These are phyloP conservation scores for Paramyrothecium roridum DNA, from an alignment of 2,329 filamentous ascomycete genomes.

Conservation along the genomic window DNA sequence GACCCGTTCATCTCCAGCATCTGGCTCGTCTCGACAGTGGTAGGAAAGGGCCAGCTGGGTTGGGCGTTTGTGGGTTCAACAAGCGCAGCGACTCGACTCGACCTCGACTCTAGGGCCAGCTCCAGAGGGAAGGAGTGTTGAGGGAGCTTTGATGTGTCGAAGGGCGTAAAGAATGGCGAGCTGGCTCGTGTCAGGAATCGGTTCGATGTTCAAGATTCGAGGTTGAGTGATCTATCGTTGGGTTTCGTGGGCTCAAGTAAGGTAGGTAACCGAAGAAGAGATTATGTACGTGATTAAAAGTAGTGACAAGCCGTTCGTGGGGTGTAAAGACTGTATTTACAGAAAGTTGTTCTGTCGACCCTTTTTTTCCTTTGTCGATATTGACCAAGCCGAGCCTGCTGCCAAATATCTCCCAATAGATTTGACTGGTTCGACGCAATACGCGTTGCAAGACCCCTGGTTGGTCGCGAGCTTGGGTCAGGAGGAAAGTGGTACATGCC, in stretches of 20 bases:
- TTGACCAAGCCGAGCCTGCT: not conserved
- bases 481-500: too few relatives aligned
- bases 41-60: not conserved
- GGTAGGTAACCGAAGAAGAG: not conserved
- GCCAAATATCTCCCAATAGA: not conserved
- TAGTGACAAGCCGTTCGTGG: not conserved
- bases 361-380: not conserved
- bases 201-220: too few relatives aligned
- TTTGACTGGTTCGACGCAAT: not conserved
- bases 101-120: not conserved
- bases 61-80: too few relatives aligned
- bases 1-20: slow-evolving; percentile 24
- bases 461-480: not conserved
- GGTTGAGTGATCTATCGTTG: not conserved
- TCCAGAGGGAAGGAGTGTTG: not conserved
- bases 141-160: slow-evolving; percentile 2
- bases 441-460: not conserved
- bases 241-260: not conserved
- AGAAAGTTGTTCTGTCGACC: not conserved
- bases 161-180: not conserved
- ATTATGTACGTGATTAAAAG: not conserved
- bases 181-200: not conserved
- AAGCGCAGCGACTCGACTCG: too few relatives aligned
- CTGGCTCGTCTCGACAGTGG: not conserved
- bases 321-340: not conserved